Conservation (phyloP, 139 green algal genomes). For the Deuterostichococcus epilithicus region DNA sequence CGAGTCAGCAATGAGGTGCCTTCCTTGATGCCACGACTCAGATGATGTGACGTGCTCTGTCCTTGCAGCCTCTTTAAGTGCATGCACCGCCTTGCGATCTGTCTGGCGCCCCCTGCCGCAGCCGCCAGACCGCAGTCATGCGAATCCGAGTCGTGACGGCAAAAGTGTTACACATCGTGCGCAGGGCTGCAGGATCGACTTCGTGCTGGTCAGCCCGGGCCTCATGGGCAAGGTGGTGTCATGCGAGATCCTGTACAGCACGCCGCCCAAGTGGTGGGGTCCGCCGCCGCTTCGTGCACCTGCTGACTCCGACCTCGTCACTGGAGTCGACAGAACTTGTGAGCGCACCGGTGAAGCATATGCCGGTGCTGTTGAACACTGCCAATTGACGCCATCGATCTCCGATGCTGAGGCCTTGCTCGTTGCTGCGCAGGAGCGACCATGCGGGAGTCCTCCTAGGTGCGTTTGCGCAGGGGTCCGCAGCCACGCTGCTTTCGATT, state of each 20-base stretch:
- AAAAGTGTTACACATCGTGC: neutral
- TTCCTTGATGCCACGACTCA: neutral
- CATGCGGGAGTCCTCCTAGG: slow-evolving; percentile 17
- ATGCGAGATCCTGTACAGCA: slow-evolving; percentile 52
- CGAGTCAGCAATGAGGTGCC: slow-evolving; percentile 62
- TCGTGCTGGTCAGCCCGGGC: slow-evolving; percentile 39
- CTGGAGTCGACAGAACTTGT: too few species aligned
- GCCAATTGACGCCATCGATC: neutral
- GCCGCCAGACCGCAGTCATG: too few species aligned
- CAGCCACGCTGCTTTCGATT: too few species aligned
- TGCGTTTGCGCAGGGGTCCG: too few species aligned
- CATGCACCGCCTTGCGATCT: too few species aligned
- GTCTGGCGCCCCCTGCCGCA: too few species aligned
- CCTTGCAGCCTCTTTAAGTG: too few species aligned
- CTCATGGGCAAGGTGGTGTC: slow-evolving; percentile 43
- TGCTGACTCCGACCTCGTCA: too few species aligned
- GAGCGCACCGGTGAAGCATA: neutral
- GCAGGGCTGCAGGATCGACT: slow-evolving; percentile 73
- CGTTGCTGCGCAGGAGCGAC: slow-evolving; percentile 21
- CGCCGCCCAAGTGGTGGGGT: slow-evolving; percentile 60
- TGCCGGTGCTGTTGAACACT: neutral
- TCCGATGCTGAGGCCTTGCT: neutral
- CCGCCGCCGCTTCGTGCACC: neutral
- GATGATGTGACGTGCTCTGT: neutral
- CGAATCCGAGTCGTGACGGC: too few species aligned